These are phyloP conservation scores for Endogone sp. DNA, from an alignment of 192 early-diverging fungal species.

Conservation along the genomic window DNA sequence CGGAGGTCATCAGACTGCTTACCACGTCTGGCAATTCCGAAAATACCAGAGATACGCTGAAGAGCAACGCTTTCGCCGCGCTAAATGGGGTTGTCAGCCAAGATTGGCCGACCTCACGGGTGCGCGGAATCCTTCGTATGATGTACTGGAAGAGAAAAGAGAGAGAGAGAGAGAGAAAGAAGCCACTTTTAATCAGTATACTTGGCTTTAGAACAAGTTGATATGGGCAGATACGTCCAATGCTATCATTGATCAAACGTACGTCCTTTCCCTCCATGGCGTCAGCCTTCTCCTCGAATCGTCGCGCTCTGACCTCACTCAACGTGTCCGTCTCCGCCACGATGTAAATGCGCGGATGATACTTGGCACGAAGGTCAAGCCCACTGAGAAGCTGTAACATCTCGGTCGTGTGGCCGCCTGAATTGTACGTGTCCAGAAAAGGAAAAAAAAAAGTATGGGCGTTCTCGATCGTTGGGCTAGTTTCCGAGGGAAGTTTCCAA, in stretches of 20 bases:
- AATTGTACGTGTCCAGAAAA: not conserved
- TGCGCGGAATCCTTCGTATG: conserved; percentile 58
- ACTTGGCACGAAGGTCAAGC: conserved; percentile 50
- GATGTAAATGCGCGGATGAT: conserved; percentile 67
- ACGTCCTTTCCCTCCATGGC: conserved; percentile 12
- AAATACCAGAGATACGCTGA: conserved; percentile 30
- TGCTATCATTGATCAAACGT: no score
- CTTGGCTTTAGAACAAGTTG: no score
- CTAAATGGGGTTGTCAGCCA: conserved; percentile 51
- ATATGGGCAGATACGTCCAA: no score
- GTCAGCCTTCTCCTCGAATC: conserved; percentile 35
- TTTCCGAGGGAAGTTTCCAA: not conserved
- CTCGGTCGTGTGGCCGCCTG: conserved; percentile 91
- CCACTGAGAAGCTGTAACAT: conserved; percentile 73
- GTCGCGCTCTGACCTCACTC: conserved; percentile 49
- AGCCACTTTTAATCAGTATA: no score
- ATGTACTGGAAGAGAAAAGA: conserved; percentile 23
- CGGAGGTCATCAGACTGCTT: conserved; percentile 19
- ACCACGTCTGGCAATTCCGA: conserved; percentile 55
- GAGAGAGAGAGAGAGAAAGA: not conserved
- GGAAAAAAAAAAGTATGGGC: not conserved
- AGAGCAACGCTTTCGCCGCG: conserved; percentile 35
- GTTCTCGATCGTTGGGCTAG: no score
- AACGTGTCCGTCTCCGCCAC: conserved; percentile 63
- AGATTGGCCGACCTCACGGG: conserved; percentile 70